Evolutionary conservation across 768 basidiomycete genomes (phyloP).

Genomic region (Phylloporus arenicola): DNA sequence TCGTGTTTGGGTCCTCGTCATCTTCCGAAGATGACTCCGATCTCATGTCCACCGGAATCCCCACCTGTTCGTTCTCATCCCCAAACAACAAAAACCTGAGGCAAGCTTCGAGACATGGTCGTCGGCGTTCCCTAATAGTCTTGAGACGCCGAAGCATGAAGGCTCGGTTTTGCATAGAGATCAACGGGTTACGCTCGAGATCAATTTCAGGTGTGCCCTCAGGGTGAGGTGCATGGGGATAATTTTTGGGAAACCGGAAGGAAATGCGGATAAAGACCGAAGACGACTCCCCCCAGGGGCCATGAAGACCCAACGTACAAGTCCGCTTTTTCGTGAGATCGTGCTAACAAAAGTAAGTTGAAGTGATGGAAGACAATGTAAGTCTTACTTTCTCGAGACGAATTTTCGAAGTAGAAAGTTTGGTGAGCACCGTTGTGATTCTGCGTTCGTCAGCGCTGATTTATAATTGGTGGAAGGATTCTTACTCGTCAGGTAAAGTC

Average conservation of each 20-base stretch:
- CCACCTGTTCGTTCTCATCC: conserved; percentile 50
- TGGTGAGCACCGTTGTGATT: conserved; percentile 67
- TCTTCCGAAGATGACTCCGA: conserved; percentile 68
- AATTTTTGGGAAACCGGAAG: conserved; percentile 83
- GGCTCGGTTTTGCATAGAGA: conserved; percentile 71
- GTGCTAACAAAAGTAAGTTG: conserved; percentile 37
- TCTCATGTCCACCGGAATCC: conserved; percentile 37
- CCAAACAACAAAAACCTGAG: conserved; percentile 74
- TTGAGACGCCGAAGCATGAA: conserved; percentile 75
- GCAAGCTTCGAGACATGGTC: conserved; percentile 83
- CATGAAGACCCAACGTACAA: conserved; percentile 81
- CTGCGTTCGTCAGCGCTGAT: conserved; percentile 33
- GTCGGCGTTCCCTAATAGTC: conserved; percentile 59
- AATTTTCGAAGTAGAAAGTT: conserved; percentile 62
- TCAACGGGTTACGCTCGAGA: conserved; percentile 76
- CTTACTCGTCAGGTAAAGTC: conserved; percentile 71
- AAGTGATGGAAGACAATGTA: not conserved
- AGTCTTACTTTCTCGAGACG: conserved; percentile 77
- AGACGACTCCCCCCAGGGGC: conserved; percentile 86
- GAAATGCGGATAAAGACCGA: conserved; percentile 84
- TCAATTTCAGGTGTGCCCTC: conserved; percentile 69
- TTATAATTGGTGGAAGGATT: not conserved
- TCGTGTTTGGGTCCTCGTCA: conserved; percentile 41
- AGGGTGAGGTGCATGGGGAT: conserved; percentile 61
- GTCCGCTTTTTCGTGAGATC: conserved; percentile 69